Conservation (phyloP, 352 stramenopile species). For the Phytophthora pinifolia region DNA sequence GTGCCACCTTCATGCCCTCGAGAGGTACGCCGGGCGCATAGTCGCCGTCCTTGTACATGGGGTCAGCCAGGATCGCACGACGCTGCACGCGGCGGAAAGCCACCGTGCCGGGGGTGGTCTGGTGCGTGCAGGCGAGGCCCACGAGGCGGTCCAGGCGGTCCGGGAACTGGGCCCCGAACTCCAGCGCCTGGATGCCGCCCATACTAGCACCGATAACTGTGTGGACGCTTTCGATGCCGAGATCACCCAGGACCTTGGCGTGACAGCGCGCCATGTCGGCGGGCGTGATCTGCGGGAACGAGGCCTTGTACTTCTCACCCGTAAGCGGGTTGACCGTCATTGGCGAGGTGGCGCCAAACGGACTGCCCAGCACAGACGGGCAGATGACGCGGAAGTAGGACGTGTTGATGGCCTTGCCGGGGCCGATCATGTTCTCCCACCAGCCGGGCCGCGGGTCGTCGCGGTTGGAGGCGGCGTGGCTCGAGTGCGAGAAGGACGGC, state of each 20-base stretch:
- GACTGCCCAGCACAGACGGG: slow-evolving; percentile 80
- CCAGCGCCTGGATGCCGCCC: slow-evolving; percentile 87
- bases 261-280: slow-evolving; percentile 84
- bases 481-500: slow-evolving; percentile 88
- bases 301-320: slow-evolving; percentile 60
- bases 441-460: slow-evolving; percentile 79
- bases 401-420: slow-evolving; percentile 86
- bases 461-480: slow-evolving; percentile 79
- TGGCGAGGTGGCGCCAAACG: slow-evolving; percentile 83
- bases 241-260: slow-evolving; percentile 73
- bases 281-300: slow-evolving; percentile 84
- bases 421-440: slow-evolving; percentile 90
- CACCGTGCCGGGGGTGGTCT: slow-evolving; percentile 87
- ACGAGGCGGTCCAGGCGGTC: slow-evolving; percentile 69
- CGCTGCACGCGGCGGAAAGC: slow-evolving; percentile 84
- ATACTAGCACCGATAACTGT: slow-evolving; percentile 87
- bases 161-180: slow-evolving; percentile 85
- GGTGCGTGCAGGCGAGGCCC: slow-evolving; percentile 81
- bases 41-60: slow-evolving; percentile 77
- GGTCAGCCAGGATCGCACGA: slow-evolving; percentile 78
- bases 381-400: slow-evolving; percentile 89
- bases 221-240: slow-evolving; percentile 75
- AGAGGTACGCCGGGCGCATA: slow-evolving; percentile 59
- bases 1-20: slow-evolving; percentile 83
- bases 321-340: slow-evolving; percentile 59